Percentiles rank a stretch among this genome's conserved stretches.
Evolutionary conservation across 148 eudicot species (phyloP).

Genomic region (Vaccinium darrowii): DNA sequence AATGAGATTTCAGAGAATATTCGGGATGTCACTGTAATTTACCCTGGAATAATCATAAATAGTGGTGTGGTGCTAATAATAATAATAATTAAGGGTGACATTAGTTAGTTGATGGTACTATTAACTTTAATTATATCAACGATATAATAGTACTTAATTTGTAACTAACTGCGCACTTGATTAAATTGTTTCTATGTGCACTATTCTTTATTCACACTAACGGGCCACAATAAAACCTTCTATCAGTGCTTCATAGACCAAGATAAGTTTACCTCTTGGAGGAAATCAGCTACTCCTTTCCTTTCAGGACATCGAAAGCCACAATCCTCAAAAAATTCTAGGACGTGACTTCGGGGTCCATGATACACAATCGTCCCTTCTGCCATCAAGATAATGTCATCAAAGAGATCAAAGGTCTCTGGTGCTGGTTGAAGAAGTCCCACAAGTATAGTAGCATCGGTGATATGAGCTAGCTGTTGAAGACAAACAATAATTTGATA

Average conservation of each 20-base stretch:
- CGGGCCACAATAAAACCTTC: neutral
- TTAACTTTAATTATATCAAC: too few species aligned
- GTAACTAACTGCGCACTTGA: neutral
- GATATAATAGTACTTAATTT: neutral
- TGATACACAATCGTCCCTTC: slow-evolving; percentile 83
- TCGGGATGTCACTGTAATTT: too few species aligned
- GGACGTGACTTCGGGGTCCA: slow-evolving; percentile 49
- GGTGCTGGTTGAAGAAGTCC: slow-evolving; percentile 94
- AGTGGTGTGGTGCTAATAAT: too few species aligned
- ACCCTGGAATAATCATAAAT: too few species aligned
- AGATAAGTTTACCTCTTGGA: slow-evolving; percentile 62
- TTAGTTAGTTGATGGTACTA: too few species aligned
- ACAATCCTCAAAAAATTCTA: slow-evolving; percentile 59
- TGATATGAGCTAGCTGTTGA: slow-evolving; percentile 66
- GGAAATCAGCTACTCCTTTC: slow-evolving; percentile 85
- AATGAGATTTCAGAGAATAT: too few species aligned
- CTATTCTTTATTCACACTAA: neutral
- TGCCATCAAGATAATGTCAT: slow-evolving; percentile 77
- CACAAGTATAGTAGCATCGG: slow-evolving; percentile 64
- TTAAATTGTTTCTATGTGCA: neutral
- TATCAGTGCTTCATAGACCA: neutral
- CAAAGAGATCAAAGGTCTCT: slow-evolving; percentile 80
- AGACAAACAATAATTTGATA: slow-evolving; percentile 69
- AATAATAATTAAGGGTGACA: too few species aligned
- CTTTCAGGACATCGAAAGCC: slow-evolving; percentile 84